A percentile compares a stretch with the other conserved stretches of the same genome.
Conservation (phyloP, 805 yeast species). For the Isabelozyma pseudorhagii region DNA sequence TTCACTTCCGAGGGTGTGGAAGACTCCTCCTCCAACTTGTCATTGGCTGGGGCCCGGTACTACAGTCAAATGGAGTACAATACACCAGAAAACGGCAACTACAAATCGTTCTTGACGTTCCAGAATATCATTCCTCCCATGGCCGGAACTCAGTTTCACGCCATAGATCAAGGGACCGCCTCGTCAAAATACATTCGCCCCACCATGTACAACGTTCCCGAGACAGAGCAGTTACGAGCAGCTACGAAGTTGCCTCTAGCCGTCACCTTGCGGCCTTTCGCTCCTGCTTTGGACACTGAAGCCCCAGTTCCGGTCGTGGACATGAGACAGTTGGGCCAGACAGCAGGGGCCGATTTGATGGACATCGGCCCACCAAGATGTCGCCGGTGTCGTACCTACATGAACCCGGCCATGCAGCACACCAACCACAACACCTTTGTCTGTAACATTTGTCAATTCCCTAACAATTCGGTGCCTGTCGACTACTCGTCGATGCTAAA, state of each 20-base stretch:
- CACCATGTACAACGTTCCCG: conserved; percentile 82
- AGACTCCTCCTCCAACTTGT: conserved; percentile 5
- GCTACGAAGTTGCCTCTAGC: conserved; percentile 80
- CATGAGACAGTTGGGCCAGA: conserved; percentile 34
- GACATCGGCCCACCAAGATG: conserved; percentile 80
- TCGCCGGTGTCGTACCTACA: conserved; percentile 84
- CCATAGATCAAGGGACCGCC: conserved; percentile 81
- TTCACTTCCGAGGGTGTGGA: neutral
- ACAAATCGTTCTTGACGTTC: conserved; percentile 60
- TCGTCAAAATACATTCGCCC: conserved; percentile 76
- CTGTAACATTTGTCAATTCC: conserved; percentile 84
- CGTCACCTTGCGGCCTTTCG: conserved; percentile 80
- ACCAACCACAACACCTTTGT: conserved; percentile 59
- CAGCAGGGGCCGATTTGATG: conserved; percentile 15
- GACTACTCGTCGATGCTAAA: conserved; percentile 68
- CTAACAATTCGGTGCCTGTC: conserved; percentile 60
- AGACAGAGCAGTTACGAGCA: conserved; percentile 62
- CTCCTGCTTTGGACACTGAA: conserved; percentile 47
- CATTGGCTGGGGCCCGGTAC: conserved; percentile 15
- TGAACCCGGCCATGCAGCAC: conserved; percentile 79
- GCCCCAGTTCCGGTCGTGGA: conserved; percentile 71
- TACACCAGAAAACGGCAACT: conserved; percentile 11
- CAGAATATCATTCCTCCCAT: conserved; percentile 80
- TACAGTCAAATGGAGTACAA: conserved; percentile 20
- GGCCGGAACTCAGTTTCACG: conserved; percentile 66